Conservation (phyloP, 2,329 filamentous ascomycete genomes). For the Harringtonia lauricola region DNA sequence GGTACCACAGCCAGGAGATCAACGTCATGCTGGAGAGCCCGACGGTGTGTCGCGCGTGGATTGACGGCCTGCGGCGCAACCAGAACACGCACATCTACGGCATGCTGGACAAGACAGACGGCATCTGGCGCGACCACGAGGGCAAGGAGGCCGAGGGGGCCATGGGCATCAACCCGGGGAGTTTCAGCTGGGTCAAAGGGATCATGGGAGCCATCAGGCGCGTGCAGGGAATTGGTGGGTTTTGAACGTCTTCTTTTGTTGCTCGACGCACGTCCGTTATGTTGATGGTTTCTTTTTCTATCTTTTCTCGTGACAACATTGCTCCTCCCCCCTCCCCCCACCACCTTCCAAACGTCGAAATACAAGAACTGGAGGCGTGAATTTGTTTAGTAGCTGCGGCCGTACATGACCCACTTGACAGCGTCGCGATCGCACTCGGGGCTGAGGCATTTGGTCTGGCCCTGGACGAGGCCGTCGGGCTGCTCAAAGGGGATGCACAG, state of each 20-base stretch:
- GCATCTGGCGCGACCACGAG: constrained; percentile 48
- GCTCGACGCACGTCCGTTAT: too few relatives aligned
- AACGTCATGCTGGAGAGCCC: constrained; percentile 63
- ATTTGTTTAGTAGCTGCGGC: constrained; percentile 49
- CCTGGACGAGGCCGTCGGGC: constrained; percentile 68
- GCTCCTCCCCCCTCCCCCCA: not conserved
- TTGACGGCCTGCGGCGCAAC: constrained; percentile 38
- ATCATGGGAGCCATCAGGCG: constrained; percentile 45
- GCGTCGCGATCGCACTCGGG: constrained; percentile 70
- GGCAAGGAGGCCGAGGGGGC: constrained; percentile 36
- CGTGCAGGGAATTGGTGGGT: constrained; percentile 44
- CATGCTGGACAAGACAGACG: constrained; percentile 38
- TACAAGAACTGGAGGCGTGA: too few relatives aligned
- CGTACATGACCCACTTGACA: constrained; percentile 88
- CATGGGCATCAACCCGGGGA: constrained; percentile 40
- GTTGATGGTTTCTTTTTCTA: not conserved
- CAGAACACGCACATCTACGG: constrained; percentile 55
- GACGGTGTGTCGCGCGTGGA: constrained; percentile 51
- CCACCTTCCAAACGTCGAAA: too few relatives aligned
- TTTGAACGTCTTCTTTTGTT: constrained; percentile 19
- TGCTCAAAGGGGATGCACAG: constrained; percentile 71
- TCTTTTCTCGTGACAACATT: not conserved
- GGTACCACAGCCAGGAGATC: constrained; percentile 68
- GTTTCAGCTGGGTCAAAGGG: constrained; percentile 47
- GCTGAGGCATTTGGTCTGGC: constrained; percentile 84